Evolutionary conservation across 345 rosid species (phyloP).

Genomic region (Rhodamnia rubescens): DNA sequence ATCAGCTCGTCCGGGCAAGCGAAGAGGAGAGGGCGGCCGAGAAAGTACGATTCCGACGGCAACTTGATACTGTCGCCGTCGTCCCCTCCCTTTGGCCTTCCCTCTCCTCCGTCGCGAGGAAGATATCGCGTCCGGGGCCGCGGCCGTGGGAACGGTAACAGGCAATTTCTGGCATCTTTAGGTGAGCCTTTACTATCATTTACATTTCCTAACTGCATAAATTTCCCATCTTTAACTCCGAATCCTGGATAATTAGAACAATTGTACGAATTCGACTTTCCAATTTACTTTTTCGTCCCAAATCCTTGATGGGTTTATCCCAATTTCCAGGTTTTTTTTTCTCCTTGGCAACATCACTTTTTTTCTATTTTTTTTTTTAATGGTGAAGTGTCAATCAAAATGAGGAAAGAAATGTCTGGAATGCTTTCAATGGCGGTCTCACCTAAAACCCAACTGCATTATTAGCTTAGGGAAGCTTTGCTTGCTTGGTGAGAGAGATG

Average conservation of each 20-base stretch:
- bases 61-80: constrained; percentile 15
- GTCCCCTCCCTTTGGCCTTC: background rate
- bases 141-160: constrained; percentile 48
- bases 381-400: background rate
- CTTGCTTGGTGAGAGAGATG: background rate
- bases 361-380: background rate
- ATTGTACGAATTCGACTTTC: background rate
- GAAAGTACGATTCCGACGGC: constrained; percentile 32
- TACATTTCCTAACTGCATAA: background rate
- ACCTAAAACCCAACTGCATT: background rate
- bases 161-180: constrained; percentile 53
- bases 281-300: background rate
- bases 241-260: background rate
- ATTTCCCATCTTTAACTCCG: background rate
- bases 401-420: background rate
- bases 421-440: background rate
- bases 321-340: background rate
- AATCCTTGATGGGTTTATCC: background rate
- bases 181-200: constrained; percentile 17
- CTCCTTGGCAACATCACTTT: background rate
- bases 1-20: constrained; percentile 12
- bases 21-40: constrained; percentile 47
- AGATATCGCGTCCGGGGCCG: constrained; percentile 19
- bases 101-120: constrained; percentile 20
- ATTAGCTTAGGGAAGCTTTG: background rate